These are phyloP conservation scores for Wickerhamiella spandovensis DNA, from an alignment of 805 yeast species.

Conservation along the genomic window DNA sequence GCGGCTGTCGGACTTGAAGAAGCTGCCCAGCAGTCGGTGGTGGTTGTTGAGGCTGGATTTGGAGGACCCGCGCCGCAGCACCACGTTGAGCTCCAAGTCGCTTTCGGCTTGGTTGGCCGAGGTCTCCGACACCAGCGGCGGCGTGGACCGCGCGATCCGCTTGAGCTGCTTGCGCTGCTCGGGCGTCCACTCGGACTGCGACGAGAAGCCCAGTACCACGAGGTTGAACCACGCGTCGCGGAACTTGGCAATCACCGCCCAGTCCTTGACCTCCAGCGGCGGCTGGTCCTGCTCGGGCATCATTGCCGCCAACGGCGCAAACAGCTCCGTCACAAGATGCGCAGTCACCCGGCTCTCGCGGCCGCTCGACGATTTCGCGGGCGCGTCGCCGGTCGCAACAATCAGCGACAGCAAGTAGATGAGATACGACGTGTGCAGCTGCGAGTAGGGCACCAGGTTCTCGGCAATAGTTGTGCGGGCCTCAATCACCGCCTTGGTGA, in stretches of 20 bases:
- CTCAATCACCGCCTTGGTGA: slow-evolving; percentile 28
- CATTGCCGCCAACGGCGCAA: slow-evolving; percentile 63
- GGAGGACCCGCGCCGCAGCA: slow-evolving; percentile 70
- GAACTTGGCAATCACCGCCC: slow-evolving; percentile 44
- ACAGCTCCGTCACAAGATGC: slow-evolving; percentile 21
- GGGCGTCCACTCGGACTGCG: slow-evolving; percentile 32
- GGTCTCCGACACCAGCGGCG: slow-evolving; percentile 72
- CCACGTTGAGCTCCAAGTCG: slow-evolving; percentile 81
- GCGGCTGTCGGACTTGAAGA: neutral
- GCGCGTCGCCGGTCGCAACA: slow-evolving; percentile 56
- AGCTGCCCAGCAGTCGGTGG: slow-evolving; percentile 31
- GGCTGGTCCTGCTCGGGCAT: slow-evolving; percentile 44
- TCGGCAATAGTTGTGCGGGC: slow-evolving; percentile 38
- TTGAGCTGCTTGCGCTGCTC: slow-evolving; percentile 38
- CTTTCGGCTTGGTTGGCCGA: slow-evolving; percentile 80
- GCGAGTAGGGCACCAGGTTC: neutral
- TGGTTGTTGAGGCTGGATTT: slow-evolving; percentile 53
- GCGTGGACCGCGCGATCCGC: slow-evolving; percentile 73
- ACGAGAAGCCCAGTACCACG: slow-evolving; percentile 80
- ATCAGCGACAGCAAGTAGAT: slow-evolving; percentile 53
- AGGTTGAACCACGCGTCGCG: slow-evolving; percentile 90
- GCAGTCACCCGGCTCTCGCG: slow-evolving; percentile 51
- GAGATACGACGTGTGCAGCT: slow-evolving; percentile 36
- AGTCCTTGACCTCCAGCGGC: slow-evolving; percentile 33
- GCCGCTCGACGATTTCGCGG: neutral